Evolutionary conservation across 208 protist species (phyloP).

Genomic region (Phytomonas francai): DNA sequence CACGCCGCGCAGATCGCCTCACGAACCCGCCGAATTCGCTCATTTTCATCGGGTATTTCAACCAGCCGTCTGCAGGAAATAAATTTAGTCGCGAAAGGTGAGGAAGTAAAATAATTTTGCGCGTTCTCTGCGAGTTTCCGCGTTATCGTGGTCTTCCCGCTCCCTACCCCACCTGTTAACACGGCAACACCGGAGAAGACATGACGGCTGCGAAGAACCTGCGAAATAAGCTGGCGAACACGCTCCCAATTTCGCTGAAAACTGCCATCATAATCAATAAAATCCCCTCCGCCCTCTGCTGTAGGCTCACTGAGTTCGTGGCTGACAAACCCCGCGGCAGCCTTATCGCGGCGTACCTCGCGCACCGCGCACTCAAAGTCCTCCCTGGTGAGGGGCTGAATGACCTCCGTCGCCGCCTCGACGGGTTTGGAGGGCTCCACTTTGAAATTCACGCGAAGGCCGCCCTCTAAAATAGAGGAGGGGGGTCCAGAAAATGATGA

Average conservation of each 20-base stretch:
- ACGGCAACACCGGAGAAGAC: conserved; percentile 29
- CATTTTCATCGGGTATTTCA: conserved; percentile 23
- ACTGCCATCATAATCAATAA: conserved; percentile 51
- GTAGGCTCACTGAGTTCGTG: conserved; percentile 17
- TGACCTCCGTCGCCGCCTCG: conserved; percentile 1
- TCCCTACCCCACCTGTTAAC: conserved; percentile 47
- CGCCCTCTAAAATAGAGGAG: conserved; percentile 7
- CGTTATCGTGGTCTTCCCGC: conserved; percentile 55
- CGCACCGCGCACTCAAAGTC: conserved; percentile 29
- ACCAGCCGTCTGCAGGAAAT: conserved; percentile 27
- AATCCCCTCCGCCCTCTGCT: conserved; percentile 4
- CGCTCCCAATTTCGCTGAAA: conserved; percentile 20
- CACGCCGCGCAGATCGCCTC: conserved; percentile 94
- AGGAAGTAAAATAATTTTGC: conserved; percentile 10
- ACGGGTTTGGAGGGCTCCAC: background rate
- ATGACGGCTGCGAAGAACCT: conserved; percentile 28
- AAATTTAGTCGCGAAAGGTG: conserved; percentile 21
- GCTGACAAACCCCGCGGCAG: conserved; percentile 18
- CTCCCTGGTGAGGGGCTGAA: too few relatives aligned
- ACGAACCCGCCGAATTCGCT: conserved; percentile 44
- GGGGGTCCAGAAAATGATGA: background rate
- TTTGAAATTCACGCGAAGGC: background rate
- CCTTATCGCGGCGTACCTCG: conserved; percentile 37
- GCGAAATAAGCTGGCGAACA: conserved; percentile 17
- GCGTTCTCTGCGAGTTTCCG: conserved; percentile 22